These are phyloP conservation scores for Botrytis medusae DNA, from an alignment of 2,329 filamentous ascomycete species.

Conservation along the genomic window DNA sequence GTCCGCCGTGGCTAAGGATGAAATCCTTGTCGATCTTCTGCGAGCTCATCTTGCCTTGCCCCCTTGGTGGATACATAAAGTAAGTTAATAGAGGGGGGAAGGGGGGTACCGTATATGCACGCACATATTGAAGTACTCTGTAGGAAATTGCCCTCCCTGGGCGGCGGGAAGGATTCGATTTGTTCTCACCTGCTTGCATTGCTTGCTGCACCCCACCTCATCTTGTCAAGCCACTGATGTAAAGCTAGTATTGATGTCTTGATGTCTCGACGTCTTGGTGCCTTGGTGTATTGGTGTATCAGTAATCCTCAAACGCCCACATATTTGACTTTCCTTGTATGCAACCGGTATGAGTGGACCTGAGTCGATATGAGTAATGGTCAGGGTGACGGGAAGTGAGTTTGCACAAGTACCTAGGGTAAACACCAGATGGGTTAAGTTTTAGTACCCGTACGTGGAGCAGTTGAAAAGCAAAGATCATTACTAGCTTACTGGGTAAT, in stretches of 20 bases:
- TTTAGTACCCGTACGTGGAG: not conserved
- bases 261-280: not conserved
- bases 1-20: not conserved
- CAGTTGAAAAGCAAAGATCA: not conserved
- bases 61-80: not conserved
- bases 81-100: not conserved
- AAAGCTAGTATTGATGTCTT: too few relatives aligned
- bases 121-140: not conserved
- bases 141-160: not conserved
- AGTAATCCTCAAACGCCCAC: not conserved
- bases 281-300: not conserved
- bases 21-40: conserved; percentile 11
- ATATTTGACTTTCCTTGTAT: not conserved
- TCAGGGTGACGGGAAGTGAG: not conserved
- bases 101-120: not conserved
- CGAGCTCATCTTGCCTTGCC: not conserved
- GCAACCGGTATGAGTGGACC: not conserved
- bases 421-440: too few relatives aligned
- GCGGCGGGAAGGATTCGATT: not conserved
- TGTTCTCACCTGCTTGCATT: not conserved
- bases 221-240: not conserved
- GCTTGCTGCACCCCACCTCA: not conserved
- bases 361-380: not conserved
- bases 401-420: not conserved
- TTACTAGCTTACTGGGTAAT: not conserved